phyloP scores from a whole-genome alignment of 306 rosid genomes.

The Castanospermum australe region DNA sequence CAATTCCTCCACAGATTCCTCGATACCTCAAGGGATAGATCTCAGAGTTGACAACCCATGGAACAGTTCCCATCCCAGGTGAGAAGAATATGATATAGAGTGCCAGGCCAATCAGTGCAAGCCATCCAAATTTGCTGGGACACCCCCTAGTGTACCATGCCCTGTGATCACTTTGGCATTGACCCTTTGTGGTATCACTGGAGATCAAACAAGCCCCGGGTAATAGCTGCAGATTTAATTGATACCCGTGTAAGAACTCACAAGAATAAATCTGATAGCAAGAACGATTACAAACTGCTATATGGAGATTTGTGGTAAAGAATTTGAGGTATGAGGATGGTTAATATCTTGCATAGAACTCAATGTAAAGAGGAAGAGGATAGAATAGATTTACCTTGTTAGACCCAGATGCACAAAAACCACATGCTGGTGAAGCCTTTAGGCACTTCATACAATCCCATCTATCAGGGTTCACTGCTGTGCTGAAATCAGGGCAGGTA shows the following conservation, averaged over 20 bases:
- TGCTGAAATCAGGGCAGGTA: constrained; percentile 40
- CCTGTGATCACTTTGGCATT: constrained; percentile 27
- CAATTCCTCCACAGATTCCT: constrained; percentile 62
- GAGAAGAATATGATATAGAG: constrained; percentile 61
- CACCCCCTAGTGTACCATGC: constrained; percentile 67
- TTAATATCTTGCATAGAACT: not conserved
- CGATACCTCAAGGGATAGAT: constrained; percentile 59
- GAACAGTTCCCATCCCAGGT: constrained; percentile 69
- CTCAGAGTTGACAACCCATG: constrained; percentile 74
- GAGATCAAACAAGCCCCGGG: constrained; percentile 57
- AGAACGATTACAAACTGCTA: no score
- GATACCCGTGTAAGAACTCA: not conserved
- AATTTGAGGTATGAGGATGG: not conserved
- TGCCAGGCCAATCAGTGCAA: constrained; percentile 48
- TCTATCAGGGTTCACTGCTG: not conserved
- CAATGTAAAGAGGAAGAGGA: not conserved
- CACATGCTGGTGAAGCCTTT: constrained; percentile 50
- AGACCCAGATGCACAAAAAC: constrained; percentile 47
- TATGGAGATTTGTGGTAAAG: no score
- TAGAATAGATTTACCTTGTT: not conserved
- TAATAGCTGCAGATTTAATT: constrained; percentile 34
- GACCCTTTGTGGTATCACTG: constrained; percentile 13
- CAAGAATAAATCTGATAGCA: not conserved
- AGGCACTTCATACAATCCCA: constrained; percentile 67
- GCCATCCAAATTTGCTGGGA: constrained; percentile 58